phyloP scores from a whole-genome alignment of 1,284 basidiomycete species.

The Marasmius sp. region DNA sequence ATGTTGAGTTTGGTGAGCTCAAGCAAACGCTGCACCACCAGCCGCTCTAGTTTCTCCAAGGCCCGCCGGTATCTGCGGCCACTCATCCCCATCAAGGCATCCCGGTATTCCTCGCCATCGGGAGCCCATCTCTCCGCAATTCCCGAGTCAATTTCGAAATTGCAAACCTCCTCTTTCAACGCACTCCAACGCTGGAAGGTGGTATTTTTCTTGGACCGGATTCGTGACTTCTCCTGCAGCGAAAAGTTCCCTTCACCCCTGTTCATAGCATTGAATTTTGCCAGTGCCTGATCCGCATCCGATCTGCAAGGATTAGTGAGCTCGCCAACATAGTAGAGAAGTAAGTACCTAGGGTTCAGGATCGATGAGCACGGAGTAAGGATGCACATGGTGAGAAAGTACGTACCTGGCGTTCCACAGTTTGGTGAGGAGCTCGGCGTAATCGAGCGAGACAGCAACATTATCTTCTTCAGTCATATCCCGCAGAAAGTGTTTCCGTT shows the following conservation, averaged over 20 bases:
- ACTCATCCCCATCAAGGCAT: background rate
- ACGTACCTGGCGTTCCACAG: background rate
- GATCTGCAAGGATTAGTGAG: too few species aligned
- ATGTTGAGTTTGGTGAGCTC: conserved; percentile 17
- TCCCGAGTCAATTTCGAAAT: too few species aligned
- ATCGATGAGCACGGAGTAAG: too few species aligned
- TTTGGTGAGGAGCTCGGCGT: conserved; percentile 17
- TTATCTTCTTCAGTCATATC: conserved; percentile 13
- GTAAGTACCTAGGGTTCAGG: too few species aligned
- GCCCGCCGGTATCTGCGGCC: conserved; percentile 18
- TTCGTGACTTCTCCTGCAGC: too few species aligned
- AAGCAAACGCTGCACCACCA: conserved; percentile 23
- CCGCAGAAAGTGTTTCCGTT: conserved; percentile 18
- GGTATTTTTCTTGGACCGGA: too few species aligned
- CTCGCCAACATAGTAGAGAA: too few species aligned
- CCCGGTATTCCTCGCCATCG: conserved; percentile 8
- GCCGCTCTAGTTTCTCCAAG: conserved; percentile 18
- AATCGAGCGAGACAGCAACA: conserved; percentile 9
- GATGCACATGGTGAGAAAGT: too few species aligned
- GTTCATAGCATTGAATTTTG: too few species aligned
- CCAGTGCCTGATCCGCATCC: too few species aligned
- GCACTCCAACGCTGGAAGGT: too few species aligned
- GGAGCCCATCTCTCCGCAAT: conserved; percentile 14
- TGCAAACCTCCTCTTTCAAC: too few species aligned
- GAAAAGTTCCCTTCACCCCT: background rate